phyloP scores from a whole-genome alignment of 148 eudicot species.

The Heliamphora exappendiculata region DNA sequence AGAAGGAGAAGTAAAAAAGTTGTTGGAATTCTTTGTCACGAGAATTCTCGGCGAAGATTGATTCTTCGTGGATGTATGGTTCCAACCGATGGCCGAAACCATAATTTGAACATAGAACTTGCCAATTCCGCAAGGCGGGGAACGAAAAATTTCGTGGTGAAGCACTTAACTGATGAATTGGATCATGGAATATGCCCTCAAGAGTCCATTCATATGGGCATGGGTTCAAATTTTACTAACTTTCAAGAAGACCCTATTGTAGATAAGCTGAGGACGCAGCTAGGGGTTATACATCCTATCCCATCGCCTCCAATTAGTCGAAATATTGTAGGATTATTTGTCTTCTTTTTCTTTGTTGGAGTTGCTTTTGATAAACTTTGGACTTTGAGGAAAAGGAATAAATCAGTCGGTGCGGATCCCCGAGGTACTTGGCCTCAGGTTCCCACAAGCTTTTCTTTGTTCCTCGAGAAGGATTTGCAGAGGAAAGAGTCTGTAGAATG shows the following conservation, averaged over 20 bases:
- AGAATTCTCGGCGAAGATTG: slow-evolving; percentile 11
- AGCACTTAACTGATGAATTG: slow-evolving; percentile 44
- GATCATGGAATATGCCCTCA: slow-evolving; percentile 25
- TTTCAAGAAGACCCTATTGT: slow-evolving; percentile 86
- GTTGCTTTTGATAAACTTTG: slow-evolving; percentile 81
- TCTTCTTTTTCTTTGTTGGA: slow-evolving; percentile 85
- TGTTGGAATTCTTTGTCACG: slow-evolving; percentile 9
- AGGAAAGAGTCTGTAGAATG: slow-evolving; percentile 98
- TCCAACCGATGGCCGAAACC: slow-evolving; percentile 31
- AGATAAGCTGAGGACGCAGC: slow-evolving; percentile 79
- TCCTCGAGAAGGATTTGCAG: slow-evolving; percentile 84
- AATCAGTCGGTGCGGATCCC: slow-evolving; percentile 24
- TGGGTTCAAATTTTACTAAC: slow-evolving; percentile 40
- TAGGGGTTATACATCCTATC: slow-evolving; percentile 85
- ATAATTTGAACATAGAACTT: slow-evolving; percentile 31
- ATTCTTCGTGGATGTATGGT: slow-evolving; percentile 32
- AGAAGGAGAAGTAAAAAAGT: slow-evolving; percentile 16
- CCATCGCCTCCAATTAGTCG: slow-evolving; percentile 79
- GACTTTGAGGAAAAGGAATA: slow-evolving; percentile 59
- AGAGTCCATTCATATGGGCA: slow-evolving; percentile 23
- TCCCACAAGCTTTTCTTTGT: slow-evolving; percentile 59
- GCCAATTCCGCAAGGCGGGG: slow-evolving; percentile 39
- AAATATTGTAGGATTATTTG: slow-evolving; percentile 60
- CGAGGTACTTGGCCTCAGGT: slow-evolving; percentile 59
- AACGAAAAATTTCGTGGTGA: slow-evolving; percentile 39